phyloP scores from a whole-genome alignment of 768 basidiomycete genomes.

The Suillus fuscotomentosus region DNA sequence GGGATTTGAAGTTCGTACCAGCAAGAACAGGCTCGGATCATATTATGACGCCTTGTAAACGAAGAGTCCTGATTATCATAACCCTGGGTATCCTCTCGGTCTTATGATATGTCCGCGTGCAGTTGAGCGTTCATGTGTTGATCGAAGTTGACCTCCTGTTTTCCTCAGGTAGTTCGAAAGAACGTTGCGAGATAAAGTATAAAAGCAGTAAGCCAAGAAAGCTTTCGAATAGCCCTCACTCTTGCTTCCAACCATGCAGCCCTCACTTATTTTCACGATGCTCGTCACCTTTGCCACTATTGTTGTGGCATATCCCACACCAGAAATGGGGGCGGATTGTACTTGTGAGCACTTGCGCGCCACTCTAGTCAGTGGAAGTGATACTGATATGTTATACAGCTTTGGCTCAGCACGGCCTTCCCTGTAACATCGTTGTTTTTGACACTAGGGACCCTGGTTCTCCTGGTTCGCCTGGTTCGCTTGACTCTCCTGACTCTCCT shows the following conservation, averaged over 20 bases:
- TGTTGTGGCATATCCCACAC: neutral
- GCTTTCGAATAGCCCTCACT: neutral
- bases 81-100: too few relatives aligned
- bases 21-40: neutral
- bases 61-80: too few relatives aligned
- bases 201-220: neutral
- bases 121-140: neutral
- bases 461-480: neutral
- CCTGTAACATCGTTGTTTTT: neutral
- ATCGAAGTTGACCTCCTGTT: neutral
- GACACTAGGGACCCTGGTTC: neutral
- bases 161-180: neutral
- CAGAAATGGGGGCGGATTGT: neutral
- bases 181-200: neutral
- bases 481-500: neutral
- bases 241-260: neutral
- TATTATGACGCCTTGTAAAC: neutral
- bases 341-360: neutral
- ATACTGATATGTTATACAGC: neutral
- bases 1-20: neutral
- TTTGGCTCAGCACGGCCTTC: neutral
- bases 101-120: neutral
- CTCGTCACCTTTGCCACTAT: neutral
- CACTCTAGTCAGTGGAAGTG: neutral
- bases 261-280: neutral